Conservation (phyloP, 2,329 filamentous ascomycete species). For the Diplodia seriata region DNA sequence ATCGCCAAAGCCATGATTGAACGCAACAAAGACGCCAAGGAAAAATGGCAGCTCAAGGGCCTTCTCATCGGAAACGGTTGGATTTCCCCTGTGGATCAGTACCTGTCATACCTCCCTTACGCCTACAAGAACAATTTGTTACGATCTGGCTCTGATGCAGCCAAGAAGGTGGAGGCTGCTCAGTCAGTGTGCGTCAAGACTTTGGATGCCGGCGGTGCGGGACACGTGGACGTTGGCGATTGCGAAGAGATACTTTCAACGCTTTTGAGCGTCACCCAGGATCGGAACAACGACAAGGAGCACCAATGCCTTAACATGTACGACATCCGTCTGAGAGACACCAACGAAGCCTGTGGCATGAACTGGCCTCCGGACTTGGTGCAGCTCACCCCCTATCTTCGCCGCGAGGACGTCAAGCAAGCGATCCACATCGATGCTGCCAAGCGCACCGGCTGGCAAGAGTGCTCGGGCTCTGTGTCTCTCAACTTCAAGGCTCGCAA, state of each 20-base stretch:
- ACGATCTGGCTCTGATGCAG: conserved; percentile 67
- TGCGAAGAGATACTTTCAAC: conserved; percentile 81
- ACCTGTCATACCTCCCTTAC: conserved; percentile 82
- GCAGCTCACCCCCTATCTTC: conserved; percentile 81
- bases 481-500: conserved; percentile 71
- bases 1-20: conserved; percentile 90
- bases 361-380: conserved; percentile 93
- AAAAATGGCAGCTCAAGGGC: conserved; percentile 79
- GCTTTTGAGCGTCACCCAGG: conserved; percentile 71
- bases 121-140: conserved; percentile 79
- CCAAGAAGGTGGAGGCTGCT: conserved; percentile 71
- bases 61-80: conserved; percentile 96
- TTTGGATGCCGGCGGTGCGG: conserved; percentile 64
- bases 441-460: conserved; percentile 87
- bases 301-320: conserved; percentile 91
- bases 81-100: conserved; percentile 91
- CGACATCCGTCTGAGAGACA: conserved; percentile 84
- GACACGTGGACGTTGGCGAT: conserved; percentile 69
- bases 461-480: conserved; percentile 84
- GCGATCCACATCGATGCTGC: conserved; percentile 84
- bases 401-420: conserved; percentile 75
- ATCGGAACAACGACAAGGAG: conserved; percentile 59
- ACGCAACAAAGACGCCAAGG: conserved; percentile 71
- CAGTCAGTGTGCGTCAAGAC: conserved; percentile 71
- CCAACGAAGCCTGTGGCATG: conserved; percentile 83